phyloP scores from a whole-genome alignment of 2,329 filamentous ascomycete genomes.

The Cladosporium sp. region DNA sequence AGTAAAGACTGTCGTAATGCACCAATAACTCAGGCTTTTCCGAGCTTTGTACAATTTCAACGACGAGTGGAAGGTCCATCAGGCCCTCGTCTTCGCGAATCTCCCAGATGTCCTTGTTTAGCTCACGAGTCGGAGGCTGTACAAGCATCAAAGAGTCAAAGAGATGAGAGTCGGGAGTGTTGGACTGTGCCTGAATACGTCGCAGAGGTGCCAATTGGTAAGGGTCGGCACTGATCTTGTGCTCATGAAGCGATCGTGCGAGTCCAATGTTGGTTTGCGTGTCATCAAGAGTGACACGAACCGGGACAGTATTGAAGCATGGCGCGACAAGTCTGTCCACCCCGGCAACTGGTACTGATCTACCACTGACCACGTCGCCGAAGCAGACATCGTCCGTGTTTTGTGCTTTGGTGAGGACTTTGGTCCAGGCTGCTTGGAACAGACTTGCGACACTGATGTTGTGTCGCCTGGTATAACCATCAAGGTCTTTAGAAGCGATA shows the following conservation, averaged over 20 bases:
- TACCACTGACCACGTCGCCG: constrained; percentile 78
- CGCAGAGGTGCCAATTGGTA: constrained; percentile 74
- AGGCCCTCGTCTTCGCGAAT: constrained; percentile 47
- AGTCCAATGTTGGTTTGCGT: constrained; percentile 52
- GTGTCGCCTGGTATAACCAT: constrained; percentile 47
- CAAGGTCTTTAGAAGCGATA: constrained; percentile 33
- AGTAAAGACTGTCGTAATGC: constrained; percentile 56
- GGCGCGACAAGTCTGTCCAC: constrained; percentile 75
- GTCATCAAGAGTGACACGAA: constrained; percentile 54
- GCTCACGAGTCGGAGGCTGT: constrained; percentile 53
- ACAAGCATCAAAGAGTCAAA: constrained; percentile 80
- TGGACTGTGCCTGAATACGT: constrained; percentile 54
- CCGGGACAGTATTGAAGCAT: constrained; percentile 84
- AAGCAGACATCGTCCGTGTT: constrained; percentile 68
- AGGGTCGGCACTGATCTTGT: constrained; percentile 58
- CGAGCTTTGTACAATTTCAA: constrained; percentile 63
- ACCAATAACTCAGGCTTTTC: constrained; percentile 44
- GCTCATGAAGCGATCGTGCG: constrained; percentile 54
- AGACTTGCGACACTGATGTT: constrained; percentile 58
- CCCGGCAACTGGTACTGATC: constrained; percentile 60
- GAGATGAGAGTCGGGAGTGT: constrained; percentile 47
- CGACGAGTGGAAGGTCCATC: constrained; percentile 74
- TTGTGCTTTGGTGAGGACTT: constrained; percentile 55
- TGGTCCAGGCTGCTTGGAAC: constrained; percentile 69
- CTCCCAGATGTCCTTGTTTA: constrained; percentile 48